Evolutionary conservation across 768 basidiomycete species (phyloP), one percentile per base, ranked within the genome.

Genomic region (Podaxis sp.): DNA sequence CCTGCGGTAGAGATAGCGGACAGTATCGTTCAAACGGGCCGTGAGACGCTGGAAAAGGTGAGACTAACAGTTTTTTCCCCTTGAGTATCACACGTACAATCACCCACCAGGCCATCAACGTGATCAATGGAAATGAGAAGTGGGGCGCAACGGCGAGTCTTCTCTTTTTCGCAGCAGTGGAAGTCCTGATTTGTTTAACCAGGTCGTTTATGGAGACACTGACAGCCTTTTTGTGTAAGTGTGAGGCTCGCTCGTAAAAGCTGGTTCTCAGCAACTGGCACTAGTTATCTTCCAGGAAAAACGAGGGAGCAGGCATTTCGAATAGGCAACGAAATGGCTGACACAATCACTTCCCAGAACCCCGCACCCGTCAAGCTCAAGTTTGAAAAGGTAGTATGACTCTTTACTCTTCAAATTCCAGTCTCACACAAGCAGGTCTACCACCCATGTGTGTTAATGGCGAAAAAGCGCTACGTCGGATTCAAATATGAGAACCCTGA

Each of bases 1-100:
- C 97, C 97, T 23, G 93, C 92, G 9, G 95, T 98, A 18, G 95
- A 98, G 71, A 93, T 99, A 42, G 97, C 97, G 0, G 97, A 99
- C 67, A 93, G 93, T 59, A 98, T 98, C 66, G 96, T 99, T 0
- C 95, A 98, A 74, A 95, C 86, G 46, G 96, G 97, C 4, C 81
- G 97, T 42, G 95, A 98, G 74, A 98, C 93, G 0, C 76, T 98
- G 21, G 96, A 98, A 73, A 93, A 94, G 84, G 95, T 90, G 76
- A 65, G 9, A 21, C 4, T 4, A 25, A 40, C n/a, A 2, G 9
- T 27, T 21, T 35, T 7, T 40, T 32, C 38, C 16, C 1, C 18
- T 46, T 28, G 16, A 44, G 40, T 27, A 10, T 25, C 54, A 55
- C 32, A 54, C 5, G 3, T 4, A 32, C 28, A 13, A 37, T 58